Evolutionary conservation across 1,284 basidiomycete genomes (phyloP), one percentile per base, ranked within the genome.

Genomic region (Cryptococcus hybrid): DNA sequence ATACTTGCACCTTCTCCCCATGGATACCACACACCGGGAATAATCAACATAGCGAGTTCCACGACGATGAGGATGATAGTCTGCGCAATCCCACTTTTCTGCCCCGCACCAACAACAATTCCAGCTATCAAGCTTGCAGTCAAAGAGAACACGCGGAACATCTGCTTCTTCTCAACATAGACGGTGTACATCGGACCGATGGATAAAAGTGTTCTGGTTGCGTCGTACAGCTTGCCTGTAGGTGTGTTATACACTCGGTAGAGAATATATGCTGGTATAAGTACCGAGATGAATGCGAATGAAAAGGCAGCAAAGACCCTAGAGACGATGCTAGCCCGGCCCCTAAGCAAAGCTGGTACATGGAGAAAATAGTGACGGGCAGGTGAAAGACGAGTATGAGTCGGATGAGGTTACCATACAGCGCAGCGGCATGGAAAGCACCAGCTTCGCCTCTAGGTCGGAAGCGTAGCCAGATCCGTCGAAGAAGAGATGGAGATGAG

Each of bases 1-100:
- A 97, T 97, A 64, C 91, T 90, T 1, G 94, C 92, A 3, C 94
- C 93, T 55, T 90, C 88, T 44, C 90, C 92, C 94, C 94, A 98
- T 13, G 94, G 93, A 57, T 94, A 83, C 92, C 92, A 96, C 44
- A 96, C 82, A 58, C 89, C 92, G 44, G 92, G 95, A 37, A 90
- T 84, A 54, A 95, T 80, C 5, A 92, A 88, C 45, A 87, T 85
- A 37, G 82, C 82, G 13, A 96, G 86, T 73, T 96, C 92, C 35
- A 90, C 84, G 12, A 94, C 83, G 15, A 95, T 81, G 62, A 99
- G 86, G 55, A 97, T 83, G 67, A 96, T 86, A 1, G 92, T 88
- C 74, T 98, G 95, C 3, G 89, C 87, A 0, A 91, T 92, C 2
- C 94, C 95, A 65, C 87, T 91, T 63, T 81, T 82, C 80, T 97